A percentile compares a stretch with the other conserved stretches of the same genome.
Conservation (phyloP, 371 early-diverging fungal species). For the Furculomyces boomerangus region DNA sequence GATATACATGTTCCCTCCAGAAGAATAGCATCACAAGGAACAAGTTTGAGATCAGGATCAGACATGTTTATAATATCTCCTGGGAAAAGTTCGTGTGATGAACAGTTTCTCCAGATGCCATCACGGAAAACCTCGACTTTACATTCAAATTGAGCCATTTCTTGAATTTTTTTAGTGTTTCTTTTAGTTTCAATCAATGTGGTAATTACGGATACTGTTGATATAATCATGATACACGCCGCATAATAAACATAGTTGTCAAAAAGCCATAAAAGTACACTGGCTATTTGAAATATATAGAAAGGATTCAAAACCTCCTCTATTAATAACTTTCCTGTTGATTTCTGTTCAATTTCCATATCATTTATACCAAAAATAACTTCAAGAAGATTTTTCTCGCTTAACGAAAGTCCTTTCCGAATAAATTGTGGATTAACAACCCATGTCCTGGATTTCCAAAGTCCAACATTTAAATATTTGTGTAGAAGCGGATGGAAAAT, state of each 20-base stretch:
- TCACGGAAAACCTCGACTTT: slow-evolving; percentile 45
- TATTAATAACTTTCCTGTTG: slow-evolving; percentile 46
- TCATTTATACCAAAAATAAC: slow-evolving; percentile 72
- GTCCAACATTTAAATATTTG: slow-evolving; percentile 35
- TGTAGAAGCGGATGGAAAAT: slow-evolving; percentile 60
- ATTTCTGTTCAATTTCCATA: slow-evolving; percentile 65
- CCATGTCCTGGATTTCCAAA: slow-evolving; percentile 24
- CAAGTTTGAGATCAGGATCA: slow-evolving; percentile 28
- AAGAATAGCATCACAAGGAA: slow-evolving; percentile 92
- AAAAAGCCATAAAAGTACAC: slow-evolving; percentile 74
- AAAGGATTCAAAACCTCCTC: slow-evolving; percentile 90
- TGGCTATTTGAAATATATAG: slow-evolving; percentile 83
- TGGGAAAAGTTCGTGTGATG: slow-evolving; percentile 84
- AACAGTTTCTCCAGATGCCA: slow-evolving; percentile 27
- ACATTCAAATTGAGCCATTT: slow-evolving; percentile 75
- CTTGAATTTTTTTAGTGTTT: slow-evolving; percentile 45
- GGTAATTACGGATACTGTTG: slow-evolving; percentile 42
- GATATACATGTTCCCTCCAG: slow-evolving; percentile 94
- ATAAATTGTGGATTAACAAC: slow-evolving; percentile 10
- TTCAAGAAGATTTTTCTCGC: slow-evolving; percentile 34
- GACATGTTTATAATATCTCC: slow-evolving; percentile 88
- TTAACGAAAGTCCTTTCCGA: slow-evolving; percentile 32
- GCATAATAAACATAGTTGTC: slow-evolving; percentile 95
- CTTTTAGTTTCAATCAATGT: slow-evolving; percentile 72
- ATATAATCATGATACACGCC: slow-evolving; percentile 72